Base-by-base conservation (phyloP, 2,329 filamentous ascomycete species). In the Waltergamsia citrina region DNA sequence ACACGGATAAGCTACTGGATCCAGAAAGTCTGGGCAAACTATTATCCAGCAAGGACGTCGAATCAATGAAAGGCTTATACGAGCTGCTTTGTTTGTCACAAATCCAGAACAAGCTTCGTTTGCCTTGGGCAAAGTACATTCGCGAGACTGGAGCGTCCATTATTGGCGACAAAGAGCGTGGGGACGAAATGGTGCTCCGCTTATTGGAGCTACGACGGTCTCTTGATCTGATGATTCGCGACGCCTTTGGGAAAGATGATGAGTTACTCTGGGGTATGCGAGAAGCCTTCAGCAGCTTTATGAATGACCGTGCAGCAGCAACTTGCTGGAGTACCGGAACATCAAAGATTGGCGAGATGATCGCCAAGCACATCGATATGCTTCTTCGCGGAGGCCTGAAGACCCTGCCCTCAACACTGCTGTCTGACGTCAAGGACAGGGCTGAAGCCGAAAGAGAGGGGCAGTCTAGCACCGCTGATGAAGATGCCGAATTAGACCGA, bases 331-430 rank as follows among this genome's bases (percentile, higher is more conserved):
- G 78, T 33, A 85, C 84, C 0, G 81, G 87, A 36, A 93, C 88
- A 36, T 86, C 87, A 14, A 96, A 94, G 65, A 86, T 94, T 11
- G 92, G 90, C 32, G 92, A 98, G 63, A 94, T 96, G 88, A 93
- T 95, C 46, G 93, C 92, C 20, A 96, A 95, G 58, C 88, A 96
- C 48, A 83, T 98, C 41, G 92, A 98, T 57, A 71, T 83, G 62
- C 67, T 98, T 15, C 71, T 98, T 21, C 79, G 87, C 36, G 86
- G 86, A 32, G 93, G 92, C 2, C 69, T 90, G 30, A 96, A 93
- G 55, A 81, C 82, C 1, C 72, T 93, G 7, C 85, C 85, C 2
- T 70, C 77, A 29, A 72, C 75, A 16, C 65, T 90, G 7, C 63
- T 78, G 2, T 74, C 78, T 1, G 75, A 81, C 44, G 54, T 57